Evolutionary conservation across 495 filamentous ascomycete genomes (phyloP), one percentile per base, ranked within the genome.

Genomic region (Cercophora sp.): DNA sequence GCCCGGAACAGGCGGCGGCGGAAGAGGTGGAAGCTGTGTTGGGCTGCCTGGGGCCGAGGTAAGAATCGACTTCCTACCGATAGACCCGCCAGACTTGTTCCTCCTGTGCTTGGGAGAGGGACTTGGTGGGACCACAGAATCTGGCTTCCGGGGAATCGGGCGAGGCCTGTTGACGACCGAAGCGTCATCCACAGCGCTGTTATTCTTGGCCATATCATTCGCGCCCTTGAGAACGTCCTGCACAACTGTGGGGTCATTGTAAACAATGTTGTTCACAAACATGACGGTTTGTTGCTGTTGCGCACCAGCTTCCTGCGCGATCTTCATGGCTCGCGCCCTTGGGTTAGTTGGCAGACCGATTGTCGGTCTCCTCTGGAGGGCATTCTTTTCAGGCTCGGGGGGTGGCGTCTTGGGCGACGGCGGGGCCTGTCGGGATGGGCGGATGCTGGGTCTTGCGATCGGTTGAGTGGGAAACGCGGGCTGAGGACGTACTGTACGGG

Each of bases 211-310:
- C 22, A 54, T 56, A 6, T 55, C 48, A 10, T 62, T 60, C 1
- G 69, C 72, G 9, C 57, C 68, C 32, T 70, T 67, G 34, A 79
- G 68, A 54, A 79, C 77, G 16, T 63, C 64, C 22, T 70, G 65
- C 9, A 78, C 76, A 6, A 57, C 52, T n/a, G 54, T 59, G 0
- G 76, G 77, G 50, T 78, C 65, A 37, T 78, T 63, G 45, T 76
- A 78, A 15, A 76, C 67, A 40, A 79, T 76, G 31, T 75, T 70
- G 46, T 79, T 79, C 25, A 81, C 60, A 36, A 78, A 76, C 70
- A 81, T 70, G 16, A 79, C 66, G 24, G 75, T 79, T 35, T 73
- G 70, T 25, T 66, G 62, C 40, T 62, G 2, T 43, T 43, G 65
- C 10, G 56, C 52, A 1, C 50, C 45, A 2, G 51, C 43, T 15